phyloP scores from a whole-genome alignment of 2,329 filamentous ascomycete species.

The Cadophora gregata region DNA sequence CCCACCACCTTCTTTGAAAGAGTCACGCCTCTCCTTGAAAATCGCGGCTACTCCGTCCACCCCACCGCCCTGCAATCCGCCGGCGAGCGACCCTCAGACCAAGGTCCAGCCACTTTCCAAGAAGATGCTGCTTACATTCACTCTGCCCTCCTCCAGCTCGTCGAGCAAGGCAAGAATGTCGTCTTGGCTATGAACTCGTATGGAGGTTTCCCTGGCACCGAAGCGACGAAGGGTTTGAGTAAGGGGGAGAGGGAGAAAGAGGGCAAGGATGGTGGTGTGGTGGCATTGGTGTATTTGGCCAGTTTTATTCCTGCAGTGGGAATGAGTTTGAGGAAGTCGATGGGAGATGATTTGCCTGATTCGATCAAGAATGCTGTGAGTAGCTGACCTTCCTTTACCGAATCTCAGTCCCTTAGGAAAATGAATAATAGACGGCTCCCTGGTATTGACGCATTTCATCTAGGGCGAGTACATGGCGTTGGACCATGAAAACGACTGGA shows the following conservation, averaged over 20 bases:
- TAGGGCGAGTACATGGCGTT: constrained; percentile 24
- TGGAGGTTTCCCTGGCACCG: constrained; percentile 45
- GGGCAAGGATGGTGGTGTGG: constrained; percentile 49
- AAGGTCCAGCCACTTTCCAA: constrained; percentile 39
- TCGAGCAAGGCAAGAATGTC: constrained; percentile 46
- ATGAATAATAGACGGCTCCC: not conserved
- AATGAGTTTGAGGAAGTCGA: constrained; percentile 1
- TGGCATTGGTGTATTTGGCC: constrained; percentile 29
- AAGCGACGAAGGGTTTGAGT: constrained; percentile 45
- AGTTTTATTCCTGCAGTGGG: constrained; percentile 20
- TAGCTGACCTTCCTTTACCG: not conserved
- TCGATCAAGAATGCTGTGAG: constrained; percentile 20
- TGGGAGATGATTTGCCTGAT: constrained; percentile 23
- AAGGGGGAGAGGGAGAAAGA: constrained; percentile 45
- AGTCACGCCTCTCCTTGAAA: constrained; percentile 19
- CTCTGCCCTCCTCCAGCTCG: constrained; percentile 38
- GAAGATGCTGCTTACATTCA: constrained; percentile 47
- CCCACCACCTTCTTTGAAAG: constrained; percentile 23
- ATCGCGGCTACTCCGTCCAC: constrained; percentile 8
- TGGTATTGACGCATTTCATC: not conserved
- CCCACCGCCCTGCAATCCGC: constrained; percentile 24
- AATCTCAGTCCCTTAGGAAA: not conserved
- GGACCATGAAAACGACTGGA: constrained; percentile 11
- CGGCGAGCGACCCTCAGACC: not conserved
- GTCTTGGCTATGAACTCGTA: constrained; percentile 49